Percentiles rank a stretch among this genome's conserved stretches.
Conservation (phyloP, 192 early-diverging fungal species). For the Coemansia sp. region DNA sequence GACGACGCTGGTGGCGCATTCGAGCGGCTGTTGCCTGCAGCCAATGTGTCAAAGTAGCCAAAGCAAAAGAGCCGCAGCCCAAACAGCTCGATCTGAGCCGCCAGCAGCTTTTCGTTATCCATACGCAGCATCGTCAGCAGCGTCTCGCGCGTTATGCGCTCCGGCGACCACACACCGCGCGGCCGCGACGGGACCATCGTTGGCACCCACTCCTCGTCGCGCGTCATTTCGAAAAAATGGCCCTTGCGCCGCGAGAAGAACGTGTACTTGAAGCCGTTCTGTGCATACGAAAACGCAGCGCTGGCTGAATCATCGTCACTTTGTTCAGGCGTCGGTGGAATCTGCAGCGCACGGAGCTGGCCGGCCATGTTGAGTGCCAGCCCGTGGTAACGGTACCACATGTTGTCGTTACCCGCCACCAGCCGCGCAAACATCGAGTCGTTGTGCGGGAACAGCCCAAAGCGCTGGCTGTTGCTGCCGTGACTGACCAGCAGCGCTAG, state of each 20-base stretch:
- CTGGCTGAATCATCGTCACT: constrained; percentile 10
- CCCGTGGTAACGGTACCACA: constrained; percentile 40
- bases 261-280: constrained; percentile 38
- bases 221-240: constrained; percentile 47
- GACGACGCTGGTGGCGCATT: neutral
- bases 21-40: neutral
- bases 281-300: constrained; percentile 38
- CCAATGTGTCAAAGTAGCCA: constrained; percentile 40
- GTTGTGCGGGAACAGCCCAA: constrained; percentile 48
- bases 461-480: constrained; percentile 35
- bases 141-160: neutral
- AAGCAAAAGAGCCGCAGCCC: constrained; percentile 40
- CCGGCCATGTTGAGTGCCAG: neutral
- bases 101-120: constrained; percentile 34
- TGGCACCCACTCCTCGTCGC: constrained; percentile 46
- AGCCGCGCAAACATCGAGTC: constrained; percentile 37
- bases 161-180: constrained; percentile 29
- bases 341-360: neutral
- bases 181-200: constrained; percentile 28
- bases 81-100: constrained; percentile 47
- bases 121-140: constrained; percentile 18
- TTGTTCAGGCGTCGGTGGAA: constrained; percentile 5
- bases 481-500: constrained; percentile 45
- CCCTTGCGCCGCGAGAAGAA: constrained; percentile 41
- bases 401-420: constrained; percentile 21